Evolutionary conservation across 371 early-diverging fungal species (phyloP).

Genomic region (Mortierella sp.): DNA sequence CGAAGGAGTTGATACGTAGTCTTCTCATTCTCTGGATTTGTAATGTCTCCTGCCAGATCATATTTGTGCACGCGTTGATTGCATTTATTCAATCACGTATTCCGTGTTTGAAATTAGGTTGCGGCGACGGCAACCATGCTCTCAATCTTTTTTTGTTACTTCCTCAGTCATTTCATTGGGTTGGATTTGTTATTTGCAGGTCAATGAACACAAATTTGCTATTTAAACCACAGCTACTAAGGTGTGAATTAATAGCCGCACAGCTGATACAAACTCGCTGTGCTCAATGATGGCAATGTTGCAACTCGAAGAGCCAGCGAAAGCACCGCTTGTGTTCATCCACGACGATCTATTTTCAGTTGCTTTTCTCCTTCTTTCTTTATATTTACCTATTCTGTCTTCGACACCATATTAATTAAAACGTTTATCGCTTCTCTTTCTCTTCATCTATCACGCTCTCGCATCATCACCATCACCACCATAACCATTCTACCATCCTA

Average conservation of each 20-base stretch:
- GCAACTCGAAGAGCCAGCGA: not conserved
- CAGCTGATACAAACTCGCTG: not conserved
- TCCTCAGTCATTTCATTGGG: not conserved
- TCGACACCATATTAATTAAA: not conserved
- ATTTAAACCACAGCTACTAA: slow-evolving; percentile 1
- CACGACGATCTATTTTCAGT: not conserved
- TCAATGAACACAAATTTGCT: too few species aligned
- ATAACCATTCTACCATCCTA: too few species aligned
- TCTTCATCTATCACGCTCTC: too few species aligned
- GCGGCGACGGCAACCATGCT: too few species aligned
- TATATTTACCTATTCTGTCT: not conserved
- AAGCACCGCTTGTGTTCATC: not conserved
- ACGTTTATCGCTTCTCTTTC: too few species aligned
- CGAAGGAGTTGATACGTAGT: not conserved
- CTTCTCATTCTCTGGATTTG: not conserved
- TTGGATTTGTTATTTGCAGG: too few species aligned
- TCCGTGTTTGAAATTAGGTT: too few species aligned
- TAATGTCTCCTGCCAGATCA: not conserved
- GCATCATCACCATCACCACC: too few species aligned
- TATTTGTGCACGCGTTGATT: not conserved
- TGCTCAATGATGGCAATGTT: not conserved
- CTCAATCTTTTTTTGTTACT: too few species aligned
- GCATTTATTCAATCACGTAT: not conserved
- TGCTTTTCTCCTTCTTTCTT: not conserved
- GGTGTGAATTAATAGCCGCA: too few species aligned